Conservation (phyloP, 257 asterid species). For the Leonotis leonurus region DNA sequence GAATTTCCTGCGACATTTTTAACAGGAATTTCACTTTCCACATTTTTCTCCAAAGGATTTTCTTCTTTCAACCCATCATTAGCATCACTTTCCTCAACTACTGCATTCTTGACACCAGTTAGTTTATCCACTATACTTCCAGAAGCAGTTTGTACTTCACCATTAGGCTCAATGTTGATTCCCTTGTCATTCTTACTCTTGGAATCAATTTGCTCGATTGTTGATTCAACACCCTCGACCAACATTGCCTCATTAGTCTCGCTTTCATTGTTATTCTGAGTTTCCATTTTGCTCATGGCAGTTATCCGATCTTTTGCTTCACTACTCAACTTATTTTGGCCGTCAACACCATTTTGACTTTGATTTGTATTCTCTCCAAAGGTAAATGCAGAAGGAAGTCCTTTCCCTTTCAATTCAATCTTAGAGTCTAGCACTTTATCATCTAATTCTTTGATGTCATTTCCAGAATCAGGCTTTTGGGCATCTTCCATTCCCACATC, state of each 20-base stretch:
- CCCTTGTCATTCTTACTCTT: constrained; percentile 16
- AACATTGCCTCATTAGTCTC: constrained; percentile 15
- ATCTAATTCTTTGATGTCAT: constrained; percentile 19
- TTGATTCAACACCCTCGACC: constrained; percentile 10
- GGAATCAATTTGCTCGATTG: constrained; percentile 1
- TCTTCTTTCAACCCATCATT: constrained; percentile 25
- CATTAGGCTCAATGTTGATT: constrained; percentile 5
- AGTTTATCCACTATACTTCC: constrained; percentile 16
- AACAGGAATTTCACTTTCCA: constrained; percentile 18
- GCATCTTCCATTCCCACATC: constrained; percentile 53
- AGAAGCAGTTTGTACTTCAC: constrained; percentile 24
- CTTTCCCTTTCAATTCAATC: constrained; percentile 22
- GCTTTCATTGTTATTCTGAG: constrained; percentile 11
- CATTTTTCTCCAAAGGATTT: constrained; percentile 20
- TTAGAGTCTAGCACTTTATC: constrained; percentile 18
- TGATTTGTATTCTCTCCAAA: constrained; percentile 14
- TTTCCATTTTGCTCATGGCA: constrained; percentile 9
- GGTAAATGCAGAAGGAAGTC: constrained; percentile 13
- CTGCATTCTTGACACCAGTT: constrained; percentile 17
- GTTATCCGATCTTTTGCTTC: constrained; percentile 15
- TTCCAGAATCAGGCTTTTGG: constrained; percentile 18
- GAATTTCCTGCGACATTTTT: constrained; percentile 24
- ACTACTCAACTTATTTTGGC: constrained; percentile 3
- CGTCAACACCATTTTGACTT: constrained; percentile 14
- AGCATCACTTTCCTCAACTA: constrained; percentile 20